phyloP scores from a whole-genome alignment of 192 early-diverging fungal species.

The Phycomyces nitens region DNA sequence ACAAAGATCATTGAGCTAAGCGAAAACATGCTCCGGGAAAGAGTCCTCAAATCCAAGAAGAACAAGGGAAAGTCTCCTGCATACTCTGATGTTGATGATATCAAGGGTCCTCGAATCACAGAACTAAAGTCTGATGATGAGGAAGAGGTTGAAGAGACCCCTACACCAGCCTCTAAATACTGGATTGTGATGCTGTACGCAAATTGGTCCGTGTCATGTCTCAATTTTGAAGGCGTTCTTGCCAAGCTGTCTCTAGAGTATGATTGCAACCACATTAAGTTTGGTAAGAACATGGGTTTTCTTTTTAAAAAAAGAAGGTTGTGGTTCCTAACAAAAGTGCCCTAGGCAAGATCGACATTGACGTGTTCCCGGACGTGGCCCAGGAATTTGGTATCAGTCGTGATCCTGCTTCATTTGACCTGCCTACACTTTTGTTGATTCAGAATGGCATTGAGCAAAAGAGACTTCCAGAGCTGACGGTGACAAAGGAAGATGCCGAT shows the following conservation, averaged over 20 bases:
- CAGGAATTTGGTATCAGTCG: constrained; percentile 45
- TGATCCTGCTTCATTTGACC: constrained; percentile 47
- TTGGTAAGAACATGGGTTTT: constrained; percentile 16
- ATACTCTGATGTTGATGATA: not conserved
- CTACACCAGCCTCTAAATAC: constrained; percentile 35
- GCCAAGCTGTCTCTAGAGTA: constrained; percentile 49
- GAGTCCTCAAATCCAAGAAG: constrained; percentile 23
- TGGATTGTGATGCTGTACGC: constrained; percentile 53
- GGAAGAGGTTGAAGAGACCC: not conserved
- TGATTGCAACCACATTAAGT: constrained; percentile 21
- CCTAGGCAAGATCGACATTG: constrained; percentile 50
- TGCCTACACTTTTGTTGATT: constrained; percentile 50
- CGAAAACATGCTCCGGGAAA: constrained; percentile 24
- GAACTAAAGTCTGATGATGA: constrained; percentile 31
- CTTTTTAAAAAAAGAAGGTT: not conserved
- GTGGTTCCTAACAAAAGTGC: too few species aligned
- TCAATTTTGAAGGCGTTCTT: constrained; percentile 48
- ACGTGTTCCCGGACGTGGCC: constrained; percentile 42
- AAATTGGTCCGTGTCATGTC: constrained; percentile 49
- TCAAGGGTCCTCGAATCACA: constrained; percentile 18
- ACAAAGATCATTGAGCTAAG: constrained; percentile 42
- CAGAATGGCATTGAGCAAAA: constrained; percentile 45
- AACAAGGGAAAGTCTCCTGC: not conserved
- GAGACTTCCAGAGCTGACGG: constrained; percentile 40
- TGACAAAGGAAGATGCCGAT: constrained; percentile 30